Conservation (phyloP, 2,329 filamentous ascomycete genomes). For the Lojkania enalia region DNA sequence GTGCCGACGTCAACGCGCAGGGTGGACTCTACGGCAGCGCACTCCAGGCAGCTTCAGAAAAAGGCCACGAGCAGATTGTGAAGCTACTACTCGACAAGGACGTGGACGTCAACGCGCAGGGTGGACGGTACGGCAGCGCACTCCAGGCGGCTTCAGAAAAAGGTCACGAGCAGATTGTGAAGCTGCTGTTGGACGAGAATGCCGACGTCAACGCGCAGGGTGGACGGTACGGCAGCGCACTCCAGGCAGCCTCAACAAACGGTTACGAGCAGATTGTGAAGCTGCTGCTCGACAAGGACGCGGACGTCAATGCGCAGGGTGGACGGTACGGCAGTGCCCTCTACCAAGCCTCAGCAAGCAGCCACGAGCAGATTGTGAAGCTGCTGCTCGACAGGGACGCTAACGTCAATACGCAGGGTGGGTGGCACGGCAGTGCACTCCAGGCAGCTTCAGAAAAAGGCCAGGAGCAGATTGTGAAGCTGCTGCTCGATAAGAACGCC, state of each 20-base stretch:
- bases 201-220: no score
- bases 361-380: no score
- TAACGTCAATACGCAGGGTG: neutral
- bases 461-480: no score
- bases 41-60: neutral
- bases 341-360: neutral
- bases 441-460: no score
- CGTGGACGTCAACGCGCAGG: neutral
- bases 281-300: no score
- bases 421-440: no score
- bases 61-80: neutral
- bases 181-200: neutral
- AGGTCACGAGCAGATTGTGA: neutral
- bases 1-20: slow-evolving; percentile 1
- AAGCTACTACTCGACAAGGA: neutral
- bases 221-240: no score
- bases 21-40: neutral
- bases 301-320: no score
- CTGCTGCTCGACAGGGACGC: no score
- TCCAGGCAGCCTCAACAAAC: neutral
- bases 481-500: no score
- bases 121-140: neutral
- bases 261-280: no score
- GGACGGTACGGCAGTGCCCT: no score
- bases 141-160: neutral